A percentile compares a stretch with the other conserved stretches of the same genome.
phyloP scores from a whole-genome alignment of 2,329 filamentous ascomycete species.

The Tricladium varicosporioides region DNA sequence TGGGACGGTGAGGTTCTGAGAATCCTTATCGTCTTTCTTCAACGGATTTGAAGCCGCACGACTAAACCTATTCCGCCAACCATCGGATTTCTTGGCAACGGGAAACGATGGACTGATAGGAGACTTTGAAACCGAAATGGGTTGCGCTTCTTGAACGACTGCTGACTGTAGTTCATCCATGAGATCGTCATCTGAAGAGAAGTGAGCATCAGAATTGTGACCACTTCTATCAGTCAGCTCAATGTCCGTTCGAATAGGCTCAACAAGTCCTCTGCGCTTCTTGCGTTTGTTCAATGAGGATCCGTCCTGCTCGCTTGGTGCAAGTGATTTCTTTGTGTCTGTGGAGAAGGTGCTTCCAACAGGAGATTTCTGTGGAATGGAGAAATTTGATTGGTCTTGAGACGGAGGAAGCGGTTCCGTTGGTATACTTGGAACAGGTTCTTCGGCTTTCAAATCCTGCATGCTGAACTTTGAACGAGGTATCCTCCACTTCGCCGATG shows the following conservation, averaged over 20 bases:
- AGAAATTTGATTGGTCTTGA: background rate
- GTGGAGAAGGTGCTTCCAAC: conserved; percentile 34
- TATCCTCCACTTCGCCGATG: conserved; percentile 20
- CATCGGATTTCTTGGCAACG: conserved; percentile 27
- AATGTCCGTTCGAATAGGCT: conserved; percentile 56
- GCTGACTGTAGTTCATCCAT: conserved; percentile 84
- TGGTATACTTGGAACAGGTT: conserved; percentile 4
- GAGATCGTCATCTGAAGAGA: conserved; percentile 72
- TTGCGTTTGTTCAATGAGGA: conserved; percentile 18
- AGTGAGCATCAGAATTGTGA: conserved; percentile 43
- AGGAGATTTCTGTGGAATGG: conserved; percentile 29
- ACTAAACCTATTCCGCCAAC: conserved; percentile 28
- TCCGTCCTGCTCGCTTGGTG: conserved; percentile 24
- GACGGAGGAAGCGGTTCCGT: conserved; percentile 11
- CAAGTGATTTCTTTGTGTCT: conserved; percentile 23
- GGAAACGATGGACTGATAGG: conserved; percentile 67
- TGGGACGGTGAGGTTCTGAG: conserved; percentile 41
- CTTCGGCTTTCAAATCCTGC: conserved; percentile 21
- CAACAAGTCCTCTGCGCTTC: conserved; percentile 34
- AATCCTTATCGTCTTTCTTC: conserved; percentile 33
- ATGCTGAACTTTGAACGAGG: conserved; percentile 30
- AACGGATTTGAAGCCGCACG: conserved; percentile 37
- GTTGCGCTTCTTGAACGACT: conserved; percentile 78
- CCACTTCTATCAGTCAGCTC: conserved; percentile 33
- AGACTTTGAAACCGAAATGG: conserved; percentile 77